Conservation (phyloP, 371 early-diverging fungal genomes). For the Blakeslea trispora region DNA sequence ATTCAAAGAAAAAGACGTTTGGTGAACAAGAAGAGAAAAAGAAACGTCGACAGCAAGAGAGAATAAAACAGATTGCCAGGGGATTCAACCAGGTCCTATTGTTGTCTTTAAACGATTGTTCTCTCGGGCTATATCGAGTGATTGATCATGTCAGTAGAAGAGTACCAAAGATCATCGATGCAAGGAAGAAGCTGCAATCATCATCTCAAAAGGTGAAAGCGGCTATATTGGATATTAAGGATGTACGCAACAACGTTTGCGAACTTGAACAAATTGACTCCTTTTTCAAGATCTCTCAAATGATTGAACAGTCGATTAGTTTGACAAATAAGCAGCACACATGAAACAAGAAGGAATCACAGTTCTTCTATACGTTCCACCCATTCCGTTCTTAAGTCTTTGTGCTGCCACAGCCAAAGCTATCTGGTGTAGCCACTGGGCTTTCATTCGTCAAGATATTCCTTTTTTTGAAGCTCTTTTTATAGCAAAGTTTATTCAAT, state of each 20-base stretch:
- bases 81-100: constrained; percentile 20
- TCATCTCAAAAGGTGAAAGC: constrained; percentile 20
- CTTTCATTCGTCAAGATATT: no score
- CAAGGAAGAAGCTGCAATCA: constrained; percentile 17
- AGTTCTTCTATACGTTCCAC: no score
- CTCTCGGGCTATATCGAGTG: constrained; percentile 37
- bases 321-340: no score
- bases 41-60: constrained; percentile 9
- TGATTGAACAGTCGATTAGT: constrained; percentile 18
- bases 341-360: constrained; percentile 24
- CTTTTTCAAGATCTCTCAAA: constrained; percentile 34
- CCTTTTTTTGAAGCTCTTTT: no score
- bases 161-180: constrained; percentile 37
- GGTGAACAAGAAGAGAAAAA: constrained; percentile 15
- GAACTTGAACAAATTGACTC: constrained; percentile 35
- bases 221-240: constrained; percentile 37
- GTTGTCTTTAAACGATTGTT: constrained; percentile 36
- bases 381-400: no score
- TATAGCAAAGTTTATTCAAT: no score
- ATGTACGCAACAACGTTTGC: constrained; percentile 33
- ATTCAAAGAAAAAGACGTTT: constrained; percentile 22
- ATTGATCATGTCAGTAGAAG: constrained; percentile 43
- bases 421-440: no score
- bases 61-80: constrained; percentile 11
- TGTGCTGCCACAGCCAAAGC: no score